Evolutionary conservation across 2,329 filamentous ascomycete species (phyloP).

Genomic region (Mariannaea sp.): DNA sequence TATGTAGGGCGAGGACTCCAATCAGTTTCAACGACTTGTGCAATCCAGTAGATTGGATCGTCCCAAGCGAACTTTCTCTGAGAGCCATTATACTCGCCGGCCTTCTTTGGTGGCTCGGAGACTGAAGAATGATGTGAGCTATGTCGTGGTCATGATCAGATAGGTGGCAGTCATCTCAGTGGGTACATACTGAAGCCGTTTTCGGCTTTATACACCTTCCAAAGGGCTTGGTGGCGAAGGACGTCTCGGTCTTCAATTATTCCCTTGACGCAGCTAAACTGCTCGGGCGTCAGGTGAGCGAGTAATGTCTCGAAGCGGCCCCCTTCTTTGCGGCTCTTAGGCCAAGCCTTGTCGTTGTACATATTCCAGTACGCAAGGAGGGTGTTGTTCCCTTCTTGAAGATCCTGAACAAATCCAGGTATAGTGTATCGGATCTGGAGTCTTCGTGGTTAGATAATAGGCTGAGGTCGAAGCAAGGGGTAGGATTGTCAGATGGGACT

Average conservation of each 20-base stretch:
- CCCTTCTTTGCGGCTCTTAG: slow-evolving; percentile 28
- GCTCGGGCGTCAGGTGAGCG: slow-evolving; percentile 37
- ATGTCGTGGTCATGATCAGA: too few relatives aligned
- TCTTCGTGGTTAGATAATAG: neutral
- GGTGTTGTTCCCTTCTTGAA: slow-evolving; percentile 53
- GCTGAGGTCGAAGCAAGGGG: too few relatives aligned
- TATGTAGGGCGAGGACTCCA: slow-evolving; percentile 46
- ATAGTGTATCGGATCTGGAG: slow-evolving; percentile 46
- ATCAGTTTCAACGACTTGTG: slow-evolving; percentile 50
- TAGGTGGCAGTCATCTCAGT: too few relatives aligned
- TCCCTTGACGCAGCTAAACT: slow-evolving; percentile 42
- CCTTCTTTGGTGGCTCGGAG: neutral
- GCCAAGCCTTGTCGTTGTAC: slow-evolving; percentile 46
- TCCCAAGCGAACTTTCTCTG: slow-evolving; percentile 44
- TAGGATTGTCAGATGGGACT: neutral
- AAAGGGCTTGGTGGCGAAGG: slow-evolving; percentile 34
- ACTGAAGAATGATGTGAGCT: too few relatives aligned
- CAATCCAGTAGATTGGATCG: slow-evolving; percentile 50
- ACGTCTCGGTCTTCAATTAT: slow-evolving; percentile 35
- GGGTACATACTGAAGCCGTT: slow-evolving; percentile 31
- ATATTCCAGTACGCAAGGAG: slow-evolving; percentile 58
- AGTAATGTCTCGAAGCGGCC: slow-evolving; percentile 22
- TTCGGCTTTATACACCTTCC: slow-evolving; percentile 31
- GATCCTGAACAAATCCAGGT: slow-evolving; percentile 46
- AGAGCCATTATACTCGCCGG: slow-evolving; percentile 27